Percentiles rank a stretch among this genome's conserved stretches.
Conservation (phyloP, 1,284 basidiomycete species). For the Crocinoboletus sp. region DNA sequence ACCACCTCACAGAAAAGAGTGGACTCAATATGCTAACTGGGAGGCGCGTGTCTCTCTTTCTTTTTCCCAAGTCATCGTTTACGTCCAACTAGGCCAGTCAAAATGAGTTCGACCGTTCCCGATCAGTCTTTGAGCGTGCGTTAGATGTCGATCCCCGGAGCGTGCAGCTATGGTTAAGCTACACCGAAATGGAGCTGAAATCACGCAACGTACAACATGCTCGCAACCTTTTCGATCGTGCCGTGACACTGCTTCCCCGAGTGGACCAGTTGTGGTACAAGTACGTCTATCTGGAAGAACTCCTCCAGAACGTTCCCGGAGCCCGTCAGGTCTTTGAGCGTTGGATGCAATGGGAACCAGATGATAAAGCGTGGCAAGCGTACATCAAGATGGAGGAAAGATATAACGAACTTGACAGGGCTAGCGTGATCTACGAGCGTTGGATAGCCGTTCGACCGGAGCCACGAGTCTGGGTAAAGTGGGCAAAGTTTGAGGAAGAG, state of each 20-base stretch:
- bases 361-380: slow-evolving; percentile 99
- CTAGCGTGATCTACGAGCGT: slow-evolving; percentile 91
- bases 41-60: slow-evolving; percentile 43
- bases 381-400: slow-evolving; percentile 97
- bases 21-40: slow-evolving; percentile 82
- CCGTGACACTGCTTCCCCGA: slow-evolving; percentile 92
- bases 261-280: slow-evolving; percentile 98
- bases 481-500: slow-evolving; percentile 98
- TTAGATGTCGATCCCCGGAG: slow-evolving; percentile 92
- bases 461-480: slow-evolving; percentile 95
- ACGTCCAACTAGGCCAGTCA: slow-evolving; percentile 71
- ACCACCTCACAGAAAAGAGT: slow-evolving; percentile 57
- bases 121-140: slow-evolving; percentile 96
- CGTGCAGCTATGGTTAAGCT: slow-evolving; percentile 90
- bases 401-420: slow-evolving; percentile 89
- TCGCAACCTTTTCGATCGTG: slow-evolving; percentile 95
- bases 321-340: slow-evolving; percentile 97
- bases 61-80: neutral
- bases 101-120: slow-evolving; percentile 89
- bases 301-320: slow-evolving; percentile 93
- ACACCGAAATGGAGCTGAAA: slow-evolving; percentile 99
- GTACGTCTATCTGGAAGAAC: slow-evolving; percentile 97
- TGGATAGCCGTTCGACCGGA: slow-evolving; percentile 94
- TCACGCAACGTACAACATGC: slow-evolving; percentile 96
- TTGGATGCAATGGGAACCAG: slow-evolving; percentile 99